Percentiles rank a stretch among this genome's conserved stretches.
Conservation (phyloP, 1,284 basidiomycete species). For the Ceratobasidium sp. region DNA sequence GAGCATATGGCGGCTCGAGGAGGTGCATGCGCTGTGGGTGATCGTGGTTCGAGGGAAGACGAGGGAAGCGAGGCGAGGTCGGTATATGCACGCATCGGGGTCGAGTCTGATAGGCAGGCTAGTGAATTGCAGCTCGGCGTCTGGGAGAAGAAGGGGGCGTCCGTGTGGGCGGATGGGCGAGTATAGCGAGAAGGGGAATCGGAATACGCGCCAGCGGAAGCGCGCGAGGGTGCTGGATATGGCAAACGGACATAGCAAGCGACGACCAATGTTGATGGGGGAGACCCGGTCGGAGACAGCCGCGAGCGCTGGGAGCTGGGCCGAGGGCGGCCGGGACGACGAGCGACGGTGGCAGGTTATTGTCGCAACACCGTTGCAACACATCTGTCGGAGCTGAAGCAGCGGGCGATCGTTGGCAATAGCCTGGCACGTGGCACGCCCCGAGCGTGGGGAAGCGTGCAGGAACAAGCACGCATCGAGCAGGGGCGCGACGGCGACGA, state of each 20-base stretch:
- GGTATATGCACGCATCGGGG: constrained; percentile 10
- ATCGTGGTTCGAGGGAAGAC: constrained; percentile 5
- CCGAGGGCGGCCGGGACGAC: constrained; percentile 7
- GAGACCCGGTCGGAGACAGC: constrained; percentile 8
- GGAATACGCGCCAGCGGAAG: constrained; percentile 27
- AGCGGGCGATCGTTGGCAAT: constrained; percentile 33
- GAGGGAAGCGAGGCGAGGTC: constrained; percentile 23
- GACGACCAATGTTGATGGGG: too few species aligned
- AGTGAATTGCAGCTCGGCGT: not conserved
- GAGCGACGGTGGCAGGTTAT: constrained; percentile 17
- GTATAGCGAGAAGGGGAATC: constrained; percentile 7
- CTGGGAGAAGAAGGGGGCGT: not conserved
- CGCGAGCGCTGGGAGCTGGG: not conserved
- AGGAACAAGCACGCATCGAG: constrained; percentile 19
- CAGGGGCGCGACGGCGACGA: not conserved
- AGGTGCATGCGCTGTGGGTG: constrained; percentile 14
- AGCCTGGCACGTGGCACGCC: constrained; percentile 19
- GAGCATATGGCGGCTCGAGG: constrained; percentile 13
- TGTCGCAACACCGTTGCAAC: not conserved
- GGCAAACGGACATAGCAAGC: too few species aligned
- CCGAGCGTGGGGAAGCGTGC: constrained; percentile 10
- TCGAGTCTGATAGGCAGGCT: constrained; percentile 18
- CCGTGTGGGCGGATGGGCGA: constrained; percentile 18
- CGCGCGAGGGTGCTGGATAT: constrained; percentile 9
- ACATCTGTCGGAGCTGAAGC: constrained; percentile 29